phyloP scores from a whole-genome alignment of 257 asterid genomes.

The Striga asiatica region DNA sequence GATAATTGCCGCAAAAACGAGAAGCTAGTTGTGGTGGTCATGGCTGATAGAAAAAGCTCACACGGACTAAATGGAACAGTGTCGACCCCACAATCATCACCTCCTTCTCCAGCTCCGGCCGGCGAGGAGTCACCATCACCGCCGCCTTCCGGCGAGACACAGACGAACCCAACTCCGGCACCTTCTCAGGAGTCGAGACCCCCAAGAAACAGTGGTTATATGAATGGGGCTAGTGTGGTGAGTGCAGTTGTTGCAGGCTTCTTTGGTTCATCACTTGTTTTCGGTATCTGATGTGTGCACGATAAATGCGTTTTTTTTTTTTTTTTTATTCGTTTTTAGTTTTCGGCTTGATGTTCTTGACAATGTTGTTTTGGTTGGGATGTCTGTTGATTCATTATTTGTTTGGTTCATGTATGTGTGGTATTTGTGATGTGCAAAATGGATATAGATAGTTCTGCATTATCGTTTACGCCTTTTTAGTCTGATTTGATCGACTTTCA shows the following conservation, averaged over 20 bases:
- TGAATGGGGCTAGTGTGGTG: slow-evolving; percentile 15
- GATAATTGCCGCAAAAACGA: slow-evolving; percentile 63
- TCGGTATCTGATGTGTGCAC: slow-evolving; percentile 23
- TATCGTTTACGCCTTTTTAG: no score
- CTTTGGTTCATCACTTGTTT: slow-evolving; percentile 28
- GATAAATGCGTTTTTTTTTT: not conserved
- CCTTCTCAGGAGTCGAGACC: slow-evolving; percentile 47
- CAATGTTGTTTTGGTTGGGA: slow-evolving; percentile 6
- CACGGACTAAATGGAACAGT: slow-evolving; percentile 10
- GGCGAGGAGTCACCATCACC: slow-evolving; percentile 28
- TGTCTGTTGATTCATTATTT: slow-evolving; percentile 18
- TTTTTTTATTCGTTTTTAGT: not conserved
- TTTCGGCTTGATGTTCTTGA: no score
- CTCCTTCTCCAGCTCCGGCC: slow-evolving; percentile 33
- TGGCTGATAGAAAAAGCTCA: slow-evolving; percentile 50
- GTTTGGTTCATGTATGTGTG: slow-evolving; percentile 16
- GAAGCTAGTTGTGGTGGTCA: slow-evolving; percentile 43
- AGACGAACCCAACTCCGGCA: slow-evolving; percentile 29
- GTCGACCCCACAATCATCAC: slow-evolving; percentile 18
- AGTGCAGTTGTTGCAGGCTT: slow-evolving; percentile 30
- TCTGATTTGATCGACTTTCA: not conserved
- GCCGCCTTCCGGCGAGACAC: slow-evolving; percentile 21
- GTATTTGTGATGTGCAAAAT: slow-evolving; percentile 12
- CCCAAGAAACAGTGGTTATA: slow-evolving; percentile 38
- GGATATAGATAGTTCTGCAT: slow-evolving; percentile 12